These are phyloP conservation scores for Scutellaria minor DNA, from an alignment of 257 asterid genomes.

Conservation along the genomic window DNA sequence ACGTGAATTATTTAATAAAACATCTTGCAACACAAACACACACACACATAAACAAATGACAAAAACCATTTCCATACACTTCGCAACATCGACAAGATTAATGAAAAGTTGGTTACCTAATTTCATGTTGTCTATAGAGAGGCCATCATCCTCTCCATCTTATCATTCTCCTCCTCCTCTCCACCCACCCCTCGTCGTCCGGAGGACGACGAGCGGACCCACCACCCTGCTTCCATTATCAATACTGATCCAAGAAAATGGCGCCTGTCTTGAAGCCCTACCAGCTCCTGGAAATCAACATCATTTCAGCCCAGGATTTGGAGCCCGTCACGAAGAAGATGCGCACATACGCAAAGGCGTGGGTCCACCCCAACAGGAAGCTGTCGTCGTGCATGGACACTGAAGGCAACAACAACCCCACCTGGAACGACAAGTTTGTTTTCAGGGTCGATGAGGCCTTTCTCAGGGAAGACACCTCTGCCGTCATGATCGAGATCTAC, in stretches of 20 bases:
- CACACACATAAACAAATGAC: too few species aligned
- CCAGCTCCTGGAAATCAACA: conserved; percentile 83
- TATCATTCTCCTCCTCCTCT: too few species aligned
- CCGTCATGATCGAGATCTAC: conserved; percentile 71
- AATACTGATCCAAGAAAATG: conserved; percentile 38
- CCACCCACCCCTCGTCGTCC: conserved; percentile 40
- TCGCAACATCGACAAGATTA: too few species aligned
- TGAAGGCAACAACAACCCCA: conserved; percentile 66
- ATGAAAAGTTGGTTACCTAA: too few species aligned
- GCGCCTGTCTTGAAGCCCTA: conserved; percentile 51
- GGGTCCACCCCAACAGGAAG: conserved; percentile 72
- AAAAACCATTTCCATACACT: too few species aligned
- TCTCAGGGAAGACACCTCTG: conserved; percentile 61
- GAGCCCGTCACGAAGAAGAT: conserved; percentile 66
- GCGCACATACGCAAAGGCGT: conserved; percentile 76
- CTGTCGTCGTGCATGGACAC: conserved; percentile 58
- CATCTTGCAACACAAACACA: too few species aligned
- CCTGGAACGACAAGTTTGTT: conserved; percentile 94
- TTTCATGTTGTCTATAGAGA: too few species aligned
- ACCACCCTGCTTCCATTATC: background rate
- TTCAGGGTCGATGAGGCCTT: conserved; percentile 82
- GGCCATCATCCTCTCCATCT: too few species aligned
- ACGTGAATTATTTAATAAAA: too few species aligned
- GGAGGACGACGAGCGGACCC: conserved; percentile 49
- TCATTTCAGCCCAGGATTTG: conserved; percentile 85